These are phyloP conservation scores for Hypoxylon trugodes DNA, from an alignment of 495 filamentous ascomycete genomes.

Conservation along the genomic window DNA sequence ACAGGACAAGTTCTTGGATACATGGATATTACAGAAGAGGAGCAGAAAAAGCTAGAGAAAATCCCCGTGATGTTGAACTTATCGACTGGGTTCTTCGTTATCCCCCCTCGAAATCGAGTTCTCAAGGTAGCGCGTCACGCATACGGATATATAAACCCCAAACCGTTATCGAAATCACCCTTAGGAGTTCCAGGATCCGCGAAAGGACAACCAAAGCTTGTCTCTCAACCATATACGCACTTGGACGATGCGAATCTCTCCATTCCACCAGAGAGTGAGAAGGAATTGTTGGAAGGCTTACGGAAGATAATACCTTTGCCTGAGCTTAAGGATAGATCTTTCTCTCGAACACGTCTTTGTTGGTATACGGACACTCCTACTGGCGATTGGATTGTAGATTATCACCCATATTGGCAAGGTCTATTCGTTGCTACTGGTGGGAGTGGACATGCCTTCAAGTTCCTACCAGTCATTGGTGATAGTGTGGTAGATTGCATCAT, in stretches of 20 bases:
- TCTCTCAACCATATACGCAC: conserved; percentile 59
- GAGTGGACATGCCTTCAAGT: conserved; percentile 89
- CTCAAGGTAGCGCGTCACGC: conserved; percentile 86
- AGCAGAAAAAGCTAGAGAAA: conserved; percentile 67
- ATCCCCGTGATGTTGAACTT: conserved; percentile 84
- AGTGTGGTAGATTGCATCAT: conserved; percentile 75
- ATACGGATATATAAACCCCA: conserved; percentile 82
- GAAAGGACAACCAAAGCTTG: conserved; percentile 9
- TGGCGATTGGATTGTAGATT: conserved; percentile 82
- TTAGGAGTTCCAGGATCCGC: conserved; percentile 42
- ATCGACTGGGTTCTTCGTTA: conserved; percentile 80
- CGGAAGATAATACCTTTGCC: conserved; percentile 66
- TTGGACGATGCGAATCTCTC: conserved; percentile 50
- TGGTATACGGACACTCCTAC: conserved; percentile 89
- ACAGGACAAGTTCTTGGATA: conserved; percentile 86
- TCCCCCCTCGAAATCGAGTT: conserved; percentile 73
- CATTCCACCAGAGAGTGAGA: conserved; percentile 68
- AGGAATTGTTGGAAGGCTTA: conserved; percentile 68
- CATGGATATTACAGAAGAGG: conserved; percentile 71
- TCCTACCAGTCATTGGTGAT: conserved; percentile 84
- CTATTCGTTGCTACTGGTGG: conserved; percentile 87
- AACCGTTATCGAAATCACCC: conserved; percentile 51
- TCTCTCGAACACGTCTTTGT: conserved; percentile 76
- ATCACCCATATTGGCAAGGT: conserved; percentile 71
- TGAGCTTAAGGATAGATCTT: conserved; percentile 67